These are phyloP conservation scores for Melampsora larici-populina DNA, from an alignment of 1,284 basidiomycete genomes.

Conservation along the genomic window DNA sequence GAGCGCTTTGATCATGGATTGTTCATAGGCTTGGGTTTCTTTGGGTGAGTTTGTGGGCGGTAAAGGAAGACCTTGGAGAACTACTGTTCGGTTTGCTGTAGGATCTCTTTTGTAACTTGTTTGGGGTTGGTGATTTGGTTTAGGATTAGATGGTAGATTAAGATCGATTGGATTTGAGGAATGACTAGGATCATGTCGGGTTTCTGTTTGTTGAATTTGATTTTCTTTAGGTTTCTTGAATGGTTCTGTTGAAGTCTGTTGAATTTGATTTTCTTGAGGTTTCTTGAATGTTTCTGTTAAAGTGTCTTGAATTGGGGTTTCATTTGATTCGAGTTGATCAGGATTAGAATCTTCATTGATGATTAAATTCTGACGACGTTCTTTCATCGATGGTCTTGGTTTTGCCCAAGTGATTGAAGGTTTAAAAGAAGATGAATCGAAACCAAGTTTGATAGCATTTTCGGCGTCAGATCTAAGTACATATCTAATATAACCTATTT, in stretches of 20 bases:
- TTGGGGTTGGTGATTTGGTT: conserved; percentile 27
- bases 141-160: conserved; percentile 45
- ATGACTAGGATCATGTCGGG: too few relatives aligned
- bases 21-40: conserved; percentile 63
- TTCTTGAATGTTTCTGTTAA: background rate
- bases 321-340: too few relatives aligned
- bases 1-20: conserved; percentile 50
- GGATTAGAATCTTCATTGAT: background rate
- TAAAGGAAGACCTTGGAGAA: conserved; percentile 70
- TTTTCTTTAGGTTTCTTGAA: background rate
- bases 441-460: conserved; percentile 59
- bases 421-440: background rate
- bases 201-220: background rate
- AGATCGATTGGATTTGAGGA: too few relatives aligned
- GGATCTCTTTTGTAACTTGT: conserved; percentile 59
- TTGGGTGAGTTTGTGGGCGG: conserved; percentile 49
- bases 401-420: background rate
- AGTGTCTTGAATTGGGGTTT: background rate
- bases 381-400: background rate
- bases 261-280: too few relatives aligned
- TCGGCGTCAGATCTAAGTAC: conserved; percentile 84
- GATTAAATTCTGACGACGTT: background rate
- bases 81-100: conserved; percentile 72
- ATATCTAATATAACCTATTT: conserved; percentile 82
- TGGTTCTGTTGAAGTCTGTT: background rate